Evolutionary conservation across 2,329 filamentous ascomycete genomes (phyloP), one percentile per base, ranked within the genome.

Genomic region (Venturia nashicola): DNA sequence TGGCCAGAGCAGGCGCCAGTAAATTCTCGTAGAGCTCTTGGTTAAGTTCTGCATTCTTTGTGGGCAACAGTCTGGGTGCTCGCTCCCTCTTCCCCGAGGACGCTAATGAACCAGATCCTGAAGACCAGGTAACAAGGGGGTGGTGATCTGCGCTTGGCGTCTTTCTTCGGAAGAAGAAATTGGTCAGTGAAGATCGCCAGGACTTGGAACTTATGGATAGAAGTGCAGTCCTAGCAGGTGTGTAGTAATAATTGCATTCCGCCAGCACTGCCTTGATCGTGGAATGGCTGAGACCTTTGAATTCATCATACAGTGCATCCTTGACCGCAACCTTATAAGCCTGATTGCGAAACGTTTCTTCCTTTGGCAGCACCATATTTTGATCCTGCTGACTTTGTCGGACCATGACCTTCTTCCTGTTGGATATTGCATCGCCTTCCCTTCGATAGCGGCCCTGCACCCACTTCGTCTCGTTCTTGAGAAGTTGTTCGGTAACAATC

Each of bases 221-320:
- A 18, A 94, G 82, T 1, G 86, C 89, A 18, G 82, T 83, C 43
- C 89, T 82, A 14, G 88, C 86, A 39, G 86, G 82, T 27, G 87
- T 84, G 70, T 93, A 94, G 9, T 86, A 88, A 74, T 89, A 86
- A 75, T 94, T 94, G 70, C 83, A 85, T 73, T 94, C 90, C 61
- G 89, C 89, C 59, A 94, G 81, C 8, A 94, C 89, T 9, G 87
- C 89, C 70, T 86, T 85, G 74, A 93, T 88, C 3, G 88, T 86
- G 1, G 88, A 89, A 65, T 83, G 83, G 14, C 87, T 86, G 51
- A 93, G 76, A 23, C 86, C 87, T 69, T 85, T 87, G 76, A 93
- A 94, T 74, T 94, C 90, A 64, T 85, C 82, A 73, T 85, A 87
- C 32, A 89, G 82, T 32, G 89, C 77, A n/a, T 77, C 75, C 71